Conservation (phyloP, 2,329 filamentous ascomycete species). For the Fusarium odoratissimum region DNA sequence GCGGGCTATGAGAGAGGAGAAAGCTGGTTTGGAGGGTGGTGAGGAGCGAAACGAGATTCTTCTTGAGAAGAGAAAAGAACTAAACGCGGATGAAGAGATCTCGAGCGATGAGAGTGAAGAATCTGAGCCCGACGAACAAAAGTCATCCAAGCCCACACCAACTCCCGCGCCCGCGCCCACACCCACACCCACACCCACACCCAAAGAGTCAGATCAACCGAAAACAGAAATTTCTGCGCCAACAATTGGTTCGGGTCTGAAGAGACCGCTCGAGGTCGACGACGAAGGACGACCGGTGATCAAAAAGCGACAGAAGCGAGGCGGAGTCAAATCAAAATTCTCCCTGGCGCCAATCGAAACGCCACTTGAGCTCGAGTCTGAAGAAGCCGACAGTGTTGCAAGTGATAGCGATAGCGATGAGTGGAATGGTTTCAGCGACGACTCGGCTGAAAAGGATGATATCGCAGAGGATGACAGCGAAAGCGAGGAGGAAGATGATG, state of each 20-base stretch:
- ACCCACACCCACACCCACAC: not conserved
- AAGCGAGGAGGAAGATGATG: slow-evolving; percentile 44
- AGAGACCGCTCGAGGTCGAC: slow-evolving; percentile 84
- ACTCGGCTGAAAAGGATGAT: slow-evolving; percentile 49
- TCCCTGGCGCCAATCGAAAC: slow-evolving; percentile 57
- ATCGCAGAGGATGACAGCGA: slow-evolving; percentile 41
- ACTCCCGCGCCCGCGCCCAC: not conserved
- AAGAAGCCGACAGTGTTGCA: slow-evolving; percentile 41
- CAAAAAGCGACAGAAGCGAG: slow-evolving; percentile 81
- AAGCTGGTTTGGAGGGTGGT: slow-evolving; percentile 69
- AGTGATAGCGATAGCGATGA: slow-evolving; percentile 56
- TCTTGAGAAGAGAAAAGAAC: slow-evolving; percentile 56
- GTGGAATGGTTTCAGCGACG: slow-evolving; percentile 72
- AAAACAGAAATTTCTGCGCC: slow-evolving; percentile 12
- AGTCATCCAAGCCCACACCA: not conserved
- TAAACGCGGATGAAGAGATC: slow-evolving; percentile 43
- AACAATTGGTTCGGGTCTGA: slow-evolving; percentile 79
- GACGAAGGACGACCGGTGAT: slow-evolving; percentile 84
- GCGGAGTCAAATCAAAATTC: slow-evolving; percentile 68
- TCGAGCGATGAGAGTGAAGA: slow-evolving; percentile 33
- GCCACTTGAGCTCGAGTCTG: slow-evolving; percentile 48
- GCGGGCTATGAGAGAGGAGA: slow-evolving; percentile 71
- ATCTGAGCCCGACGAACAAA: slow-evolving; percentile 9
- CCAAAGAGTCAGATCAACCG: not conserved
- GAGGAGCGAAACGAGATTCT: slow-evolving; percentile 65